phyloP scores from a whole-genome alignment of 768 basidiomycete genomes.

The Exidia glandulosa region DNA sequence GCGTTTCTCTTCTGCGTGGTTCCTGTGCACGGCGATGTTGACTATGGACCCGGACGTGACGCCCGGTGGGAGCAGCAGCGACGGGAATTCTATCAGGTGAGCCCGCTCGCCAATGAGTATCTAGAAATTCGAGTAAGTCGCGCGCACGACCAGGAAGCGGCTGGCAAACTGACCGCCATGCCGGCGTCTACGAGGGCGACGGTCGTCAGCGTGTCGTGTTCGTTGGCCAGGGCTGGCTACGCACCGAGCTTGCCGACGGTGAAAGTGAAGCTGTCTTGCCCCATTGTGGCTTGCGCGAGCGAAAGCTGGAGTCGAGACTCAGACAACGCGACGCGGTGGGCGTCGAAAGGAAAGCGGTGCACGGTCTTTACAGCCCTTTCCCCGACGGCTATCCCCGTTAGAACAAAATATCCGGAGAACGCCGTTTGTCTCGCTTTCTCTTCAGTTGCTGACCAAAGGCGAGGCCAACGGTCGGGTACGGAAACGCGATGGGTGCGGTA shows the following conservation, averaged over 20 bases:
- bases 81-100: constrained; percentile 96
- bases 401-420: too few relatives aligned
- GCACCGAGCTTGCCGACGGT: constrained; percentile 91
- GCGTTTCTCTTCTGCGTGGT: constrained; percentile 70
- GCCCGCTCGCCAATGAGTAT: constrained; percentile 89
- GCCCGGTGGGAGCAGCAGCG: constrained; percentile 85
- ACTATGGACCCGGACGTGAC: constrained; percentile 91
- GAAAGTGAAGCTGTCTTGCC: constrained; percentile 49
- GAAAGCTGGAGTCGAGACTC: too few relatives aligned
- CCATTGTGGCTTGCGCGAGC: too few relatives aligned
- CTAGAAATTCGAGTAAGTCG: constrained; percentile 25
- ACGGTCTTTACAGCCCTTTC: too few relatives aligned
- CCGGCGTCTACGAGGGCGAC: constrained; percentile 55
- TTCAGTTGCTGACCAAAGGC: too few relatives aligned
- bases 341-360: too few relatives aligned
- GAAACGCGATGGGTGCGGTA: too few relatives aligned
- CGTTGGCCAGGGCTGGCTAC: background rate
- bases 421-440: too few relatives aligned
- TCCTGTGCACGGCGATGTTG: constrained; percentile 90
- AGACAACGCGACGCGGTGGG: too few relatives aligned
- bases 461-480: too few relatives aligned
- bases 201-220: constrained; percentile 5
- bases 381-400: too few relatives aligned
- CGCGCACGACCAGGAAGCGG: constrained; percentile 9
- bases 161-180: constrained; percentile 65